These are phyloP conservation scores for Phoma herbarum DNA, from an alignment of 2,329 filamentous ascomycete genomes.

Conservation along the genomic window DNA sequence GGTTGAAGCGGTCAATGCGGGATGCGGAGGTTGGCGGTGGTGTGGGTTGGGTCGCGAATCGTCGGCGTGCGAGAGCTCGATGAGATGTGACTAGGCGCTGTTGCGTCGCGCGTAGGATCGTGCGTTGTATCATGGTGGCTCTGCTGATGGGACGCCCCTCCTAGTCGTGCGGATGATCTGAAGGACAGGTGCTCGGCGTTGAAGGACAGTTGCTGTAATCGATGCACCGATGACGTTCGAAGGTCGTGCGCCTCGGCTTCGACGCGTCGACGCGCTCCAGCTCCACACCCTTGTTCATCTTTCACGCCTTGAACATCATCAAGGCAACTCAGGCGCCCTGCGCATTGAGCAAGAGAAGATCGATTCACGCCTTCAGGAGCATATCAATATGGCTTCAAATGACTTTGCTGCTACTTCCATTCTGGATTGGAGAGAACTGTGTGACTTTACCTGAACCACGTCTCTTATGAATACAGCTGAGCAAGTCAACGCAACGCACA, in stretches of 20 bases:
- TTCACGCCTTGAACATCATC: conserved; percentile 26
- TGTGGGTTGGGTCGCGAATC: conserved; percentile 29
- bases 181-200: not conserved
- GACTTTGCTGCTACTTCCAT: not conserved
- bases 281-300: conserved; percentile 9
- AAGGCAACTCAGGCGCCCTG: conserved; percentile 3
- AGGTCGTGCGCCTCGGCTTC: conserved; percentile 15
- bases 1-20: conserved; percentile 48
- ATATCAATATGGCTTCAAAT: not conserved
- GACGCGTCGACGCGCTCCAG: conserved; percentile 16
- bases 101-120: conserved; percentile 10
- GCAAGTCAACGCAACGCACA: not conserved
- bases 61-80: conserved; percentile 17
- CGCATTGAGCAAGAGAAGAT: not conserved
- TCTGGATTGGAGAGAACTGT: not conserved
- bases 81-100: conserved; percentile 10
- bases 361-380: not conserved
- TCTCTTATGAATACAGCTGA: not conserved
- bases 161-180: not conserved
- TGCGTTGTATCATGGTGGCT: conserved; percentile 25
- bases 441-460: not conserved
- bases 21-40: conserved; percentile 36
- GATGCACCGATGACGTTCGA: conserved; percentile 17
- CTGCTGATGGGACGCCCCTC: not conserved
- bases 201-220: not conserved